Conservation (phyloP, 2,329 filamentous ascomycete genomes). For the Trichocomaceae sp. region DNA sequence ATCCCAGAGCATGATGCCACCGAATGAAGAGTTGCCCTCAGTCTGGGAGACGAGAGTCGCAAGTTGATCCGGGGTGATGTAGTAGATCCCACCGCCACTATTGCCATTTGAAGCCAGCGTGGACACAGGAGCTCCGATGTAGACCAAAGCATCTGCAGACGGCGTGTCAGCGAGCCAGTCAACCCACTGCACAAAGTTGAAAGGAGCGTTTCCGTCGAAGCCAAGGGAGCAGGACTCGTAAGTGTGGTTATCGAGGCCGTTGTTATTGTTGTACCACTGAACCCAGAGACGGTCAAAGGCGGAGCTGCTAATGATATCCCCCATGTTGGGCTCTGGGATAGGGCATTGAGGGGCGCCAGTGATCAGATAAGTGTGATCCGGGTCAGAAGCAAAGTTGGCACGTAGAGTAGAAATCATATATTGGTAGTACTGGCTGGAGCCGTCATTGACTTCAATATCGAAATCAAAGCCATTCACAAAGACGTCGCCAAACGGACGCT, state of each 20-base stretch:
- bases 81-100: conserved; percentile 25
- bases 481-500: conserved; percentile 43
- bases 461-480: conserved; percentile 50
- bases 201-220: conserved; percentile 18
- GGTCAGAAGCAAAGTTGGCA: conserved; percentile 30
- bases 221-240: conserved; percentile 45
- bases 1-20: conserved; percentile 56
- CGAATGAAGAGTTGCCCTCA: conserved; percentile 41
- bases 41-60: conserved; percentile 40
- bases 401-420: conserved; percentile 44
- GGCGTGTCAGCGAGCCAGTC: conserved; percentile 29
- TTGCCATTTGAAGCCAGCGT: conserved; percentile 21
- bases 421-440: conserved; percentile 30
- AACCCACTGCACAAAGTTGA: conserved; percentile 45
- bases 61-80: conserved; percentile 44
- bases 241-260: conserved; percentile 45
- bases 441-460: conserved; percentile 40
- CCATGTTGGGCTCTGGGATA: conserved; percentile 43
- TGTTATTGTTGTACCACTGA: conserved; percentile 52
- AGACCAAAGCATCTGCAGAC: conserved; percentile 45
- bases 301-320: conserved; percentile 38
- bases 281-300: conserved; percentile 49
- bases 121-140: conserved; percentile 46
- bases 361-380: conserved; percentile 41
- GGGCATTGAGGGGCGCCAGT: conserved; percentile 48